Conservation (phyloP, 345 rosid genomes). For the Luvunga scandens region DNA sequence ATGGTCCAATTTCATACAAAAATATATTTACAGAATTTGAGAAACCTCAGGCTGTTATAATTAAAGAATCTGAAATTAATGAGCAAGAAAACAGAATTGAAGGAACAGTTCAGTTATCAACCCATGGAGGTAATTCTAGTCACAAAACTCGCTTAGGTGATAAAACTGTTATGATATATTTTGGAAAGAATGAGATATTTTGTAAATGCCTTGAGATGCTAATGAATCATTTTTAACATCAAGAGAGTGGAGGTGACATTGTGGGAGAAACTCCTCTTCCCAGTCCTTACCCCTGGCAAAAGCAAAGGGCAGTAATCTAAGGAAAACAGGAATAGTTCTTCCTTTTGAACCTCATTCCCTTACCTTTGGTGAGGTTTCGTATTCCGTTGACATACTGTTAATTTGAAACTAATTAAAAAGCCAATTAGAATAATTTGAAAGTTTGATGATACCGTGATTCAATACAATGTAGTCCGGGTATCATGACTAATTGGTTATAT, state of each 20-base stretch:
- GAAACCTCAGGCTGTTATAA: constrained; percentile 27
- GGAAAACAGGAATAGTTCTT: constrained; percentile 62
- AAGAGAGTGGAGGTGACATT: constrained; percentile 14
- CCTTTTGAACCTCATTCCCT: constrained; percentile 52
- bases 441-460: background rate
- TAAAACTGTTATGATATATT: background rate
- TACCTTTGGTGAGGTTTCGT: constrained; percentile 43
- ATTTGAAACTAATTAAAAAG: background rate
- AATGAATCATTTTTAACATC: background rate
- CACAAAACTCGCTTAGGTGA: constrained; percentile 21
- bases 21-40: constrained; percentile 45
- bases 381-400: constrained; percentile 43
- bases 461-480: background rate
- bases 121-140: constrained; percentile 16
- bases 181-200: background rate
- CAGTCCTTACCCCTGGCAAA: constrained; percentile 12
- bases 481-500: too few species aligned
- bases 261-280: constrained; percentile 17
- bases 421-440: background rate
- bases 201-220: background rate
- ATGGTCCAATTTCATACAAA: background rate
- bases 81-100: constrained; percentile 20
- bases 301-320: constrained; percentile 15
- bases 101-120: constrained; percentile 30
- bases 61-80: constrained; percentile 14